Conservation (phyloP, 495 filamentous ascomycete genomes). For the Recurvomyces mirabilis region DNA sequence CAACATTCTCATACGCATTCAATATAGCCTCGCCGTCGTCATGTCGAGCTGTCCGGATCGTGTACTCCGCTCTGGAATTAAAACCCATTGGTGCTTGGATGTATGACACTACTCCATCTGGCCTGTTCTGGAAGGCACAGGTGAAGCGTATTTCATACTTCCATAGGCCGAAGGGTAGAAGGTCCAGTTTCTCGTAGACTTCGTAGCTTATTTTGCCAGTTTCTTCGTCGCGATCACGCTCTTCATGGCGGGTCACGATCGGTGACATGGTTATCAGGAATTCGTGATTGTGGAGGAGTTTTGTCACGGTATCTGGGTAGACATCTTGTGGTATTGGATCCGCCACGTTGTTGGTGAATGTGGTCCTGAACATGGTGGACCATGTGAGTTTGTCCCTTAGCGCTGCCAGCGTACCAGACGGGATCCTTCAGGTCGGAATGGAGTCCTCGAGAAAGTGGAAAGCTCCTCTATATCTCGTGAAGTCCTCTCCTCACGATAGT, state of each 20-base stretch:
- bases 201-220: conserved; percentile 12
- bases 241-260: conserved; percentile 7
- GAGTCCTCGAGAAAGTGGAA: too few relatives aligned
- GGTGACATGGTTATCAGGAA: conserved; percentile 15
- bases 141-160: conserved; percentile 11
- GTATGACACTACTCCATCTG: conserved; percentile 4
- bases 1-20: too few relatives aligned
- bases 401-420: too few relatives aligned
- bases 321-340: conserved; percentile 10
- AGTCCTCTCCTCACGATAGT: too few relatives aligned
- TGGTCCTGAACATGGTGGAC: conserved; percentile 10
- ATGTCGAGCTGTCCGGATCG: too few relatives aligned
- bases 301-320: conserved; percentile 1
- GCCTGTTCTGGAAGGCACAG: conserved; percentile 7
- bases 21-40: too few relatives aligned
- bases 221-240: background rate
- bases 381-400: too few relatives aligned
- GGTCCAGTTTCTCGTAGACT: conserved; percentile 12
- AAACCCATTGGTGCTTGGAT: conserved; percentile 13
- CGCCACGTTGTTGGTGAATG: conserved; percentile 7
- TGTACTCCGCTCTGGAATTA: conserved; percentile 8
- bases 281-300: conserved; percentile 11
- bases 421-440: too few relatives aligned
- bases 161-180: conserved; percentile 13
- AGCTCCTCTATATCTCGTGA: too few relatives aligned